Conservation (phyloP, 441 rosid species). For the Erysimum cheiri region DNA sequence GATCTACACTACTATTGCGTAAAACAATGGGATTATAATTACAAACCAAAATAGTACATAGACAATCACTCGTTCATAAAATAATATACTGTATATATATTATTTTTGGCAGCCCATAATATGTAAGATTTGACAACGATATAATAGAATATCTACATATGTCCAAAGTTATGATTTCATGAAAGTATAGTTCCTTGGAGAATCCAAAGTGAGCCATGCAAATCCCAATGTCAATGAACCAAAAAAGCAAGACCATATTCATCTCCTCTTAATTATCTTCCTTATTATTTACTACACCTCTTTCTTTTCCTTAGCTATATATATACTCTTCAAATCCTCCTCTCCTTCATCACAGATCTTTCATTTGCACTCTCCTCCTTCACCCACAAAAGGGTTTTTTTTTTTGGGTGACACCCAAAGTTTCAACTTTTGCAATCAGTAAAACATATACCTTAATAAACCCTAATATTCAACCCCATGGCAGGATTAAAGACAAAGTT, state of each 20-base stretch:
- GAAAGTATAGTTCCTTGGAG: slow-evolving; percentile 40
- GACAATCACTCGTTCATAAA: neutral
- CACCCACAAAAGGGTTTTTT: slow-evolving; percentile 44
- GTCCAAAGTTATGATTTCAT: slow-evolving; percentile 29
- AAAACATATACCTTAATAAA: neutral
- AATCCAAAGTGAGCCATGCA: slow-evolving; percentile 38
- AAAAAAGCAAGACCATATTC: slow-evolving; percentile 41
- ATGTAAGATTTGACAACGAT: neutral
- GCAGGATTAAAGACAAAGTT: slow-evolving; percentile 41
- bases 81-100: neutral
- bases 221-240: slow-evolving; percentile 41
- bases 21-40: neutral
- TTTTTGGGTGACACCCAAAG: slow-evolving; percentile 1
- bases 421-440: slow-evolving; percentile 27
- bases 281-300: slow-evolving; percentile 28
- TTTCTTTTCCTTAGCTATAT: slow-evolving; percentile 35
- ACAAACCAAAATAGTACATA: neutral
- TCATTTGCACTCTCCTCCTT: slow-evolving; percentile 22
- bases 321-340: slow-evolving; percentile 26
- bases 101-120: slow-evolving; percentile 12
- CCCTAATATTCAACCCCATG: slow-evolving; percentile 32
- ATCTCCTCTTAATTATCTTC: slow-evolving; percentile 37
- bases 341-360: slow-evolving; percentile 26
- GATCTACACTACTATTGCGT: neutral
- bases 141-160: neutral